These are phyloP conservation scores for Cercospora sp. DNA, from an alignment of 2,329 filamentous ascomycete genomes.

Conservation along the genomic window DNA sequence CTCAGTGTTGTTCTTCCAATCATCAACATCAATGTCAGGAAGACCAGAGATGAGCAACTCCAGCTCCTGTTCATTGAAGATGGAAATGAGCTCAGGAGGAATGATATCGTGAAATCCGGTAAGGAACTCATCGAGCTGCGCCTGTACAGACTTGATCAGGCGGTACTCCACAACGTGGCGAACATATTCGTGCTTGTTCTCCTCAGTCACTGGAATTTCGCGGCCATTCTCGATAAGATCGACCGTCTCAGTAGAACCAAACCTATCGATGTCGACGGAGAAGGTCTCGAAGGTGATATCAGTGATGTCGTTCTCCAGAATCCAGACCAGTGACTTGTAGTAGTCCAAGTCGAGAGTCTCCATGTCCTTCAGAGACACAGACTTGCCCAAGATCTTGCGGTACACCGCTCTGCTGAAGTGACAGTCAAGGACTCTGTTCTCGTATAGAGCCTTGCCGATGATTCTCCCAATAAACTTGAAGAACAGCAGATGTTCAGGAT, in stretches of 20 bases:
- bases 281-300: conserved; percentile 97
- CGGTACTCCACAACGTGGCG: conserved; percentile 92
- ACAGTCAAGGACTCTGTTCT: conserved; percentile 91
- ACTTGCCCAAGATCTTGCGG: conserved; percentile 92
- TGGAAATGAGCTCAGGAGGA: conserved; percentile 86
- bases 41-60: conserved; percentile 95
- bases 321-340: conserved; percentile 98
- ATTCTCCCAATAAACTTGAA: conserved; percentile 99
- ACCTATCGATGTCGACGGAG: conserved; percentile 88
- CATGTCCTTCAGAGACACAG: conserved; percentile 98
- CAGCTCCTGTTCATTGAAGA: conserved; percentile 98
- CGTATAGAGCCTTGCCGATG: conserved; percentile 96
- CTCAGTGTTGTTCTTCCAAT: conserved; percentile 99
- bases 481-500: conserved; percentile 93
- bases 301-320: conserved; percentile 97
- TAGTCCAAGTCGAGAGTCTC: conserved; percentile 98
- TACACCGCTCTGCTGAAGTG: conserved; percentile 99
- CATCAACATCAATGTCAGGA: conserved; percentile 95
- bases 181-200: conserved; percentile 98
- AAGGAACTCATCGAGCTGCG: conserved; percentile 85
- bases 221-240: conserved; percentile 85
- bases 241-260: conserved; percentile 82
- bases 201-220: conserved; percentile 90
- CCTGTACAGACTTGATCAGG: conserved; percentile 85
- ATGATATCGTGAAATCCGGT: conserved; percentile 96